Conservation (phyloP, 176 grass and related monocot genomes). For the Themeda triandra region DNA sequence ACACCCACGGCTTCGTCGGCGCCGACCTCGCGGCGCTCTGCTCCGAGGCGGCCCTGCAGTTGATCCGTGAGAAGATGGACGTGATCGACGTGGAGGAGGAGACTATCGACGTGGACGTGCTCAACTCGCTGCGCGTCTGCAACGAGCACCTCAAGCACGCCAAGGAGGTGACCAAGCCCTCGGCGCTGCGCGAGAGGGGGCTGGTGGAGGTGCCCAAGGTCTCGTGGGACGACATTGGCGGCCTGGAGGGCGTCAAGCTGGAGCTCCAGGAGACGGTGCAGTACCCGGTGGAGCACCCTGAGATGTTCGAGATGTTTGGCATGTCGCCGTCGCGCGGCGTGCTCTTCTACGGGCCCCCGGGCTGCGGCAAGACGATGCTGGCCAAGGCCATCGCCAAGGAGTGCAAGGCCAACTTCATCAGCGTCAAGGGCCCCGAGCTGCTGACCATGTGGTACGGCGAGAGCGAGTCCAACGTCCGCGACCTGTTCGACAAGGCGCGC, state of each 20-base stretch:
- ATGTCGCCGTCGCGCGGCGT: conserved; percentile 50
- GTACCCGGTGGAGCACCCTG: conserved; percentile 51
- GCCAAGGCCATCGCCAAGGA: conserved; percentile 50
- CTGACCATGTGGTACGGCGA: conserved; percentile 59
- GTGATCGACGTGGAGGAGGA: conserved; percentile 37
- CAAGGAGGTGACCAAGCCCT: conserved; percentile 15
- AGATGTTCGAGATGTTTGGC: conserved; percentile 50
- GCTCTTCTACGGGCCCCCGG: conserved; percentile 51
- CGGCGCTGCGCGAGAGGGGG: conserved; percentile 9
- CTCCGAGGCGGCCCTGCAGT: conserved; percentile 44
- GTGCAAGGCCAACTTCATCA: conserved; percentile 52
- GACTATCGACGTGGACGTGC: conserved; percentile 40
- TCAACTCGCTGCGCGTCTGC: conserved; percentile 34
- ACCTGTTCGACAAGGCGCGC: conserved; percentile 45
- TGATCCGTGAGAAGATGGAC: conserved; percentile 50
- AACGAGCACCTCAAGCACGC: conserved; percentile 5
- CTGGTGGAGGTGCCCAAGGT: conserved; percentile 58
- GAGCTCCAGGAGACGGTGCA: conserved; percentile 57
- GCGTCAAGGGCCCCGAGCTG: conserved; percentile 54
- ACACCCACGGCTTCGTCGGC: conserved; percentile 41
- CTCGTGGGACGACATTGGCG: conserved; percentile 50
- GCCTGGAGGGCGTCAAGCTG: conserved; percentile 45
- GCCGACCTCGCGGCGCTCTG: conserved; percentile 52
- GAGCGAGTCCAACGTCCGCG: conserved; percentile 49
- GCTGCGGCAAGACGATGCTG: conserved; percentile 47